A percentile compares a stretch with the other conserved stretches of the same genome.
Evolutionary conservation across 176 grass and related monocot species (phyloP).

Genomic region (Cymbopogon citratus): DNA sequence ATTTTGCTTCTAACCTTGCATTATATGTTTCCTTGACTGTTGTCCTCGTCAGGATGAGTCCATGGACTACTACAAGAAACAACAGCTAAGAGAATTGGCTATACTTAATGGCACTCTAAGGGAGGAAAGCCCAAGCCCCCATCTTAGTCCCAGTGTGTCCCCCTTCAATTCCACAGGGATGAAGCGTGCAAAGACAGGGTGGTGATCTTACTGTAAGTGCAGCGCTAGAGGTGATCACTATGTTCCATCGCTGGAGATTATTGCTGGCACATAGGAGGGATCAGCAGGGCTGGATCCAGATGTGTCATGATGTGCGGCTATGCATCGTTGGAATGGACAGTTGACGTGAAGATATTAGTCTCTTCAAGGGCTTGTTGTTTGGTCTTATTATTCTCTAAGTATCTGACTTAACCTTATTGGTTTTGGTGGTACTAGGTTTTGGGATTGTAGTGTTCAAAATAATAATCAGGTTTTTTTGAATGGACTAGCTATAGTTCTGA

Average conservation of each 20-base stretch:
- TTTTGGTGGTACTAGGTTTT: conserved; percentile 28
- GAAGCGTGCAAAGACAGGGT: conserved; percentile 83
- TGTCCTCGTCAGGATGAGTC: conserved; percentile 62
- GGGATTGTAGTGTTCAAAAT: conserved; percentile 9
- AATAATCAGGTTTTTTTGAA: conserved; percentile 28
- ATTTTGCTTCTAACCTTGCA: neutral
- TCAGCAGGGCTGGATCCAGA: neutral
- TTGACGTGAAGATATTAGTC: neutral
- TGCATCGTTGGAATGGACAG: neutral
- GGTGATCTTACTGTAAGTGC: conserved; percentile 33
- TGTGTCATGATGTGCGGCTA: neutral
- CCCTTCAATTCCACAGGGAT: conserved; percentile 80
- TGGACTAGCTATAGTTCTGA: conserved; percentile 16
- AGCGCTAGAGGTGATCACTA: conserved; percentile 21
- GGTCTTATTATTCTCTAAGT: conserved; percentile 32
- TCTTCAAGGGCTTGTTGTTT: conserved; percentile 19
- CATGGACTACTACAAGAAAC: conserved; percentile 95
- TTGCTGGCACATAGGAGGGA: neutral
- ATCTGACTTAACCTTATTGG: conserved; percentile 42
- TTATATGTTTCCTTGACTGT: neutral
- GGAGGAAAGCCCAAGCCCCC: conserved; percentile 71
- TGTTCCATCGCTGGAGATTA: conserved; percentile 17
- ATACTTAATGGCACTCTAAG: conserved; percentile 90
- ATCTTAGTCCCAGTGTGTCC: conserved; percentile 71
- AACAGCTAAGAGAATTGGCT: conserved; percentile 87